Evolutionary conservation across 2,329 filamentous ascomycete species (phyloP).

Genomic region (Tolypocladium inflatum): DNA sequence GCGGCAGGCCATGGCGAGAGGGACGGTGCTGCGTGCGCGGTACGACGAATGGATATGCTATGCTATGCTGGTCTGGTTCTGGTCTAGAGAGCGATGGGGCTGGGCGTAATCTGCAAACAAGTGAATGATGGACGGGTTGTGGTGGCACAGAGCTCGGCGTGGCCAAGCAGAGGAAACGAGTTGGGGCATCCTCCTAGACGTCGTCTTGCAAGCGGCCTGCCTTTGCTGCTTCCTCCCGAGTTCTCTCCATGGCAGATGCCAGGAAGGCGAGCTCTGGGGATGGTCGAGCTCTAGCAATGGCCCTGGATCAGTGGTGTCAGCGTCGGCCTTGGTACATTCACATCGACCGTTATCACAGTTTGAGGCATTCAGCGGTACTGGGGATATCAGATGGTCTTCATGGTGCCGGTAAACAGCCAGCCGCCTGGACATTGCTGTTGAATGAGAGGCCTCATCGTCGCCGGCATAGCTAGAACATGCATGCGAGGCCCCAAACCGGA

Average conservation of each 20-base stretch:
- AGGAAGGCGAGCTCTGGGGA: neutral
- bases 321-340: too few species aligned
- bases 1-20: slow-evolving; percentile 10
- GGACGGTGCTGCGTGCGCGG: neutral
- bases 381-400: too few species aligned
- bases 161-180: neutral
- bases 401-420: too few species aligned
- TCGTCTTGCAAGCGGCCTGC: neutral
- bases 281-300: too few species aligned
- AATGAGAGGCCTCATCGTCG: too few species aligned
- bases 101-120: neutral
- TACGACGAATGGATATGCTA: neutral
- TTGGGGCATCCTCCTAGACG: too few species aligned
- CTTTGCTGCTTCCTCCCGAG: neutral
- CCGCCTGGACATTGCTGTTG: too few species aligned
- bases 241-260: neutral
- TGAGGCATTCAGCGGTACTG: too few species aligned
- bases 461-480: too few species aligned
- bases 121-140: neutral
- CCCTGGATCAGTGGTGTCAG: too few species aligned
- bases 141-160: neutral
- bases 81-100: neutral
- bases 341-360: too few species aligned
- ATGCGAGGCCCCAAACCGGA: too few species aligned
- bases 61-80: neutral